Conservation (phyloP, 345 rosid genomes). For the Eucalyptus erythrocorys region DNA sequence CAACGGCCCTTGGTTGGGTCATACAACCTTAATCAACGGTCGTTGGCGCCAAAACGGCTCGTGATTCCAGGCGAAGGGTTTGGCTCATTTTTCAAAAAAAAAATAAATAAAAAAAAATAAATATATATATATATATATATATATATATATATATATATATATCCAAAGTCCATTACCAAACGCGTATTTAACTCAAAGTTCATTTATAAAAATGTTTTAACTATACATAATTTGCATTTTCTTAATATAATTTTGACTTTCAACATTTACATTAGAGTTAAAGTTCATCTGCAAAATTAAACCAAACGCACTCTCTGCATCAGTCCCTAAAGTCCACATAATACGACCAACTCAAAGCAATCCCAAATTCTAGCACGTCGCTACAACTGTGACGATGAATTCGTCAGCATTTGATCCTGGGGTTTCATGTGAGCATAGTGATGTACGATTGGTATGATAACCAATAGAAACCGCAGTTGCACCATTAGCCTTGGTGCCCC, state of each 20-base stretch:
- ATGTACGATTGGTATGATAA: neutral
- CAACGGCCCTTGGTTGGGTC: rapidly evolving
- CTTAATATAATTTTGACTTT: rapidly evolving
- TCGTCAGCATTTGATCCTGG: neutral
- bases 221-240: too few species aligned
- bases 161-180: too few species aligned
- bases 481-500: neutral
- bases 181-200: too few species aligned
- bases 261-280: rapidly evolving
- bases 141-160: too few species aligned
- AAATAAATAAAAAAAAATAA: too few species aligned
- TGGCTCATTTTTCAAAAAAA: too few species aligned
- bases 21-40: rapidly evolving
- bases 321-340: rapidly evolving
- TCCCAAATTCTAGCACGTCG: neutral
- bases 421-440: neutral
- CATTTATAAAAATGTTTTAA: too few species aligned
- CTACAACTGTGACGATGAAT: rapidly evolving
- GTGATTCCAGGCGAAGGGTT: too few species aligned
- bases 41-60: rapidly evolving
- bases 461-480: neutral
- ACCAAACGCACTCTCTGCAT: rapidly evolving
- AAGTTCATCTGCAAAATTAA: too few species aligned
- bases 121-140: too few species aligned
- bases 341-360: neutral